Percentiles rank a stretch among this genome's conserved stretches.
These are phyloP conservation scores for Hypoxylon sp. DNA, from an alignment of 2,329 filamentous ascomycete genomes.

Conservation along the genomic window DNA sequence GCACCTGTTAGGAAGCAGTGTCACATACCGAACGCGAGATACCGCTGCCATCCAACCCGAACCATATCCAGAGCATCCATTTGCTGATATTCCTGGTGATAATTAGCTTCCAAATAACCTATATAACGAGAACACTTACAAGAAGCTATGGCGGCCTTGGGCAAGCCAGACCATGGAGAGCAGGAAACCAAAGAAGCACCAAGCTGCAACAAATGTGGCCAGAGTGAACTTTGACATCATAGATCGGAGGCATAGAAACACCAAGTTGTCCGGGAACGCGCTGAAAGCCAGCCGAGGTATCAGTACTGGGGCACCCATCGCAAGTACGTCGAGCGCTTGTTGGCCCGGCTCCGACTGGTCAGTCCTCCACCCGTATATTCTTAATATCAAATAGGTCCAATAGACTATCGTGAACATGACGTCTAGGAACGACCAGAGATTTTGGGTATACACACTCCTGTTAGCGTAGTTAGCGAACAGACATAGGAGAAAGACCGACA, in stretches of 20 bases:
- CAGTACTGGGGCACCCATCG: conserved; percentile 81
- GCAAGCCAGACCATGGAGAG: conserved; percentile 83
- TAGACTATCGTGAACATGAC: conserved; percentile 82
- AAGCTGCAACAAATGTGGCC: conserved; percentile 78
- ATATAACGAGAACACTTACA: conserved; percentile 55
- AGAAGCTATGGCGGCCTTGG: conserved; percentile 69
- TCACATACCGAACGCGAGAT: conserved; percentile 66
- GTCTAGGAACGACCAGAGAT: conserved; percentile 89
- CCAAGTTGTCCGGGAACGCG: conserved; percentile 83
- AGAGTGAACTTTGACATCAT: conserved; percentile 91
- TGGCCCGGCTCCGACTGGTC: conserved; percentile 63
- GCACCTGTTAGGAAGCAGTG: conserved; percentile 23
- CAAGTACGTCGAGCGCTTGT: conserved; percentile 82
- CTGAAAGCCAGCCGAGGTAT: conserved; percentile 86
- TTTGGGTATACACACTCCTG: conserved; percentile 86
- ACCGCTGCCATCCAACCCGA: conserved; percentile 80
- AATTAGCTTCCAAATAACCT: conserved; percentile 27
- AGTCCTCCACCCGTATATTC: conserved; percentile 71
- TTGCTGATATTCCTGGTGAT: conserved; percentile 74
- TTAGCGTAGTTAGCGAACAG: conserved; percentile 18
- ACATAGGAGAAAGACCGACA: not conserved
- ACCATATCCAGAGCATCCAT: conserved; percentile 96
- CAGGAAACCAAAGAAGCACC: conserved; percentile 87
- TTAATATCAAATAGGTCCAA: conserved; percentile 73
- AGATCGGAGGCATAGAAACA: conserved; percentile 82